Base-by-base conservation (phyloP, 352 stramenopile genomes). In the Lagenidium giganteum region DNA sequence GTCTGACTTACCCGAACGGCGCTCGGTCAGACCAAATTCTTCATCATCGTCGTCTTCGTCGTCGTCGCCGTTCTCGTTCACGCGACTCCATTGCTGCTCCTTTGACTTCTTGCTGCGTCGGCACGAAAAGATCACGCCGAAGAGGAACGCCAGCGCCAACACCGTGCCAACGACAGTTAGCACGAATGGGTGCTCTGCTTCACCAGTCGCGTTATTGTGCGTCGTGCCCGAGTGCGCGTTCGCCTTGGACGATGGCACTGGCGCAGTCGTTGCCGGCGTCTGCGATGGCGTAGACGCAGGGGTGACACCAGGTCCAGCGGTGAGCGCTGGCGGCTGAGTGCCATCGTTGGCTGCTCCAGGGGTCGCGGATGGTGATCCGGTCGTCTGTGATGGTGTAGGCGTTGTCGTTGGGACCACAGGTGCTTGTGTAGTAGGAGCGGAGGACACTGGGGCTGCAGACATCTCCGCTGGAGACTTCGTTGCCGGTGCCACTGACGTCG, bases 91-190 rank as follows among this genome's bases (percentile, higher is more conserved):
- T 22, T 74, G 62, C 32, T 78, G 57, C 1, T 69, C 63, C 46
- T 82, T 75, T 18, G 58, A 66, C 9, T 64, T 57, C 55, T 70
- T 74, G 57, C 75, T 82, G 20, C 70, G 61, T 51, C 72, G 79
- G 31, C 88, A 54, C 14, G 77, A 85, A 28, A 83, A 61, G 2
- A 67, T 43, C 22, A 87, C 64, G 23, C 80, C 69, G 21, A 87
- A 22, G 8, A 93, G 47, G 40, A 93, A 93, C 16, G 77, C 70
- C 8, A 83, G 62, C 9, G 74, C 82, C 21, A 93, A 61, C 18
- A 84, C 56, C 8, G 75, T 70, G 5, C 82, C 82, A 0, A 88
- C 82, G 11, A 92, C 59, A 2, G 75, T 85, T 28, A 91, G 57
- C 24, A 93, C 78, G 49, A 90, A 49, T 9, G 81, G 78, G 32